A percentile compares a stretch with the other conserved stretches of the same genome.
These are phyloP conservation scores for Phytophthora megakarya DNA, from an alignment of 352 stramenopile species.

Conservation along the genomic window DNA sequence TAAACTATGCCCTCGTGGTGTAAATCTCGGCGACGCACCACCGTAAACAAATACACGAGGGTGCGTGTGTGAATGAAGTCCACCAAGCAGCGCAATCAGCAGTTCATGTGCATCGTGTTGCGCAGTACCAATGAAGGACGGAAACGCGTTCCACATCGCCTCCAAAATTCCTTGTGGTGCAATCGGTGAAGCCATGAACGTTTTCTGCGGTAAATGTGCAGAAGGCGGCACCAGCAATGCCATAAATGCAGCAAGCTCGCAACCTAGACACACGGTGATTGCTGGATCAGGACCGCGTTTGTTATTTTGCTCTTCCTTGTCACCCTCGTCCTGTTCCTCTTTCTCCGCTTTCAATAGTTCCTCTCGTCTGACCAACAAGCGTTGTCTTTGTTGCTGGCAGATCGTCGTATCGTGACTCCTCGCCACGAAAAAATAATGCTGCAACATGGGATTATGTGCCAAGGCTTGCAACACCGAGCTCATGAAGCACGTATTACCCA, in stretches of 20 bases:
- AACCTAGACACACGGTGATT: conserved; percentile 58
- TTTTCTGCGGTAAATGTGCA: conserved; percentile 1
- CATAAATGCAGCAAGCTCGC: conserved; percentile 61
- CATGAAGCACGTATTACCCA: conserved; percentile 89
- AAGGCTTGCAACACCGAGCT: conserved; percentile 79
- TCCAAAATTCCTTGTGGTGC: conserved; percentile 67
- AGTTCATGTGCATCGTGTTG: conserved; percentile 86
- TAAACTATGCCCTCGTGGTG: conserved; percentile 54
- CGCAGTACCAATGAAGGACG: conserved; percentile 55
- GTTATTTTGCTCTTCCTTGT: conserved; percentile 2
- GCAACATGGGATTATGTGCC: conserved; percentile 70
- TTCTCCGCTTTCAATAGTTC: conserved; percentile 22
- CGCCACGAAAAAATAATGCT: conserved; percentile 73
- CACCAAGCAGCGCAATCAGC: conserved; percentile 65
- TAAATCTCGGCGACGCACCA: conserved; percentile 61
- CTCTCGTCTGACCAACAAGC: conserved; percentile 35
- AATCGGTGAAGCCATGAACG: conserved; percentile 41
- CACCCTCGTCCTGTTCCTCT: conserved; percentile 5
- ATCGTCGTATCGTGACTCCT: conserved; percentile 66
- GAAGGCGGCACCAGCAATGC: conserved; percentile 35
- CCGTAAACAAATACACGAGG: conserved; percentile 45
- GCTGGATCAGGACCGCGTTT: conserved; percentile 15
- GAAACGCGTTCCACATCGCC: conserved; percentile 59
- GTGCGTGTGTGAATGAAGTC: conserved; percentile 65
- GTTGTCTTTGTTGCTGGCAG: conserved; percentile 57